Evolutionary conservation across 805 yeast genomes (phyloP).

Genomic region (Tetrapisispora namnaoensis): DNA sequence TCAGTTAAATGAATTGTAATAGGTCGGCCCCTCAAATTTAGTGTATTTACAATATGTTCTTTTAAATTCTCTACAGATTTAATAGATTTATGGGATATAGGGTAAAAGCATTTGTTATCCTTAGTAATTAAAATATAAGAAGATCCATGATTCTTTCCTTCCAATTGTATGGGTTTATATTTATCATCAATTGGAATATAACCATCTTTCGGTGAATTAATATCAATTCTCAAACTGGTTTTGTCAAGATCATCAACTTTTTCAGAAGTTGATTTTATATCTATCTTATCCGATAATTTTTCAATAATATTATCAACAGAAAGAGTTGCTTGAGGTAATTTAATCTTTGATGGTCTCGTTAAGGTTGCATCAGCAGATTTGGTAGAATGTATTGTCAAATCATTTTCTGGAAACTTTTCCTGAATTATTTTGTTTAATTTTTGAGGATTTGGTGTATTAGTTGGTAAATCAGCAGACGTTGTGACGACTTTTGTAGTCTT

Average conservation of each 20-base stretch:
- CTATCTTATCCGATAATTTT: background rate
- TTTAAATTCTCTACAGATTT: conserved; percentile 32
- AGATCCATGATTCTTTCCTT: conserved; percentile 8
- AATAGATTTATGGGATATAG: conserved; percentile 35
- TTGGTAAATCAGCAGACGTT: background rate
- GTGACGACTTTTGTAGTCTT: background rate
- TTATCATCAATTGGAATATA: background rate
- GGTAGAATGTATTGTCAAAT: background rate
- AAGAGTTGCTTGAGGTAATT: background rate
- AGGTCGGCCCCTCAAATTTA: conserved; percentile 24
- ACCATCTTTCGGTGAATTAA: too few species aligned
- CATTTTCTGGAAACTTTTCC: background rate
- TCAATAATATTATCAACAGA: background rate
- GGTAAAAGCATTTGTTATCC: conserved; percentile 49
- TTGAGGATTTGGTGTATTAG: background rate
- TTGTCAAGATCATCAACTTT: background rate
- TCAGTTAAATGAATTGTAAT: conserved; percentile 55
- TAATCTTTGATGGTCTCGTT: background rate
- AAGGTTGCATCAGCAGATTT: conserved; percentile 8
- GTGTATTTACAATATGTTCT: conserved; percentile 29
- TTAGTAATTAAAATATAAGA: conserved; percentile 45
- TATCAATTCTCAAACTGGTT: background rate
- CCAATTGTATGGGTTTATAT: background rate
- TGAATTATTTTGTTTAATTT: background rate
- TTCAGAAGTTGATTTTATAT: background rate